These are phyloP conservation scores for Aureobasidium mangrovei DNA, from an alignment of 2,329 filamentous ascomycete genomes.

Conservation along the genomic window DNA sequence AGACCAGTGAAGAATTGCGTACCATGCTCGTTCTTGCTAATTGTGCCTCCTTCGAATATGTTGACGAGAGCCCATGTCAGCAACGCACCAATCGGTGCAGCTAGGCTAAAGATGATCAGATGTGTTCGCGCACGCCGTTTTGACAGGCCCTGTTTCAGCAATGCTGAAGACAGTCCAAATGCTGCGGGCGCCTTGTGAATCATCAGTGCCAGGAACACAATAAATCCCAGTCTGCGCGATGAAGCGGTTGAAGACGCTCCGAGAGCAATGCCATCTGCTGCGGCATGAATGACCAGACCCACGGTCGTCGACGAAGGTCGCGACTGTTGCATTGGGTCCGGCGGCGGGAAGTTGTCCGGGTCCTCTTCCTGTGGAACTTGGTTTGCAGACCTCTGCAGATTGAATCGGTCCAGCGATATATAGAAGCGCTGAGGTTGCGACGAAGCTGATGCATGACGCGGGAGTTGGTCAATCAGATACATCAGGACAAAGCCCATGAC, in stretches of 20 bases:
- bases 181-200: conserved; percentile 94
- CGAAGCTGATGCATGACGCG: conserved; percentile 58
- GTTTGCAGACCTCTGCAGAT: conserved; percentile 13
- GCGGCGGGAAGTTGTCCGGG: conserved; percentile 29
- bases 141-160: conserved; percentile 83
- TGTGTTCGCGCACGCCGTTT: conserved; percentile 79
- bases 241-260: conserved; percentile 66
- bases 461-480: conserved; percentile 87
- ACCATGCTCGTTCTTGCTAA: conserved; percentile 46
- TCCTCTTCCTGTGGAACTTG: conserved; percentile 18
- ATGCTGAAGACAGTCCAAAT: conserved; percentile 82
- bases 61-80: conserved; percentile 73
- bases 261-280: conserved; percentile 90
- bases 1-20: conserved; percentile 87
- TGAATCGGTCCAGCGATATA: conserved; percentile 62
- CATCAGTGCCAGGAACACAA: conserved; percentile 95
- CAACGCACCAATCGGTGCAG: conserved; percentile 78
- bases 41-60: conserved; percentile 56
- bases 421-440: conserved; percentile 60
- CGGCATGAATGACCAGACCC: conserved; percentile 91
- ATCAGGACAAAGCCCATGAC: conserved; percentile 88
- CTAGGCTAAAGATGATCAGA: conserved; percentile 81
- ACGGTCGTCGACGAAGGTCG: conserved; percentile 55
- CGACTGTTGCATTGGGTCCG: conserved; percentile 30
- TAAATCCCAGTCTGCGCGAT: conserved; percentile 69